Base-by-base conservation (phyloP, 2,329 filamentous ascomycete species). In the Hypoxylon sp. region DNA sequence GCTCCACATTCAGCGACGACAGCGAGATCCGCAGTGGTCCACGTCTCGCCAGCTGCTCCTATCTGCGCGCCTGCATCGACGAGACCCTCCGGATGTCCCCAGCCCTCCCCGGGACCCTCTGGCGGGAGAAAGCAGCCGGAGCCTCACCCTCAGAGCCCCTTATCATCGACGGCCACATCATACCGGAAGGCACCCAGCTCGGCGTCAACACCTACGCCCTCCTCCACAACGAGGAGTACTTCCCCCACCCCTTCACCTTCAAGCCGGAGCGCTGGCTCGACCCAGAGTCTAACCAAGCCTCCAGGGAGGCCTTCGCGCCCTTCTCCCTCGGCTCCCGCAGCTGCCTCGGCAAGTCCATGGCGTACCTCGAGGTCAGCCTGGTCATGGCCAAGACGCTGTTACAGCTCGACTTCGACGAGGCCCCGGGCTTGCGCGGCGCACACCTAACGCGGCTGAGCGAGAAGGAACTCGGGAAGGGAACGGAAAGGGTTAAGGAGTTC, bases 251-350 rank as follows among this genome's bases (percentile, higher is more conserved):
- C 2, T 47, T 58, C 11, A 2, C 26, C 14, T 58, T 58, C 54
- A 19, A 29, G 29, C 54, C 44, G 10, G 54, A 58, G 42, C 53
- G 39, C 26, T 57, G 42, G 33, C 35, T 44, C 52, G 52, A 29
- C 17, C 17, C 37, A 26, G 22, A 24, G 42, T n/a, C 26, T 17
- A 42, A 29, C n/a, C 31, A 24, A 37, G 14, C 13, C 26, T 29
- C 17, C 31, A 42, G 24, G 24, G 50, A 55, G 5, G 37, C 37
- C 2, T 44, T 44, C 24, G 24, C 14, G 1, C 52, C 52, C 1
- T 44, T 55, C 37, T 31, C 26, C 14, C 14, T 55, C 24, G 37
- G 52, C 31, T 26, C 37, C 22, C 22, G 35, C n/a, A 17, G 13
- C 3, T 55, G 37, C 4, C 6, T 44, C 3, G 37, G 52, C 9